Percentiles rank a stretch among this genome's conserved stretches.
Evolutionary conservation across 805 yeast species (phyloP).

Genomic region (Soucietia sequanensis): DNA sequence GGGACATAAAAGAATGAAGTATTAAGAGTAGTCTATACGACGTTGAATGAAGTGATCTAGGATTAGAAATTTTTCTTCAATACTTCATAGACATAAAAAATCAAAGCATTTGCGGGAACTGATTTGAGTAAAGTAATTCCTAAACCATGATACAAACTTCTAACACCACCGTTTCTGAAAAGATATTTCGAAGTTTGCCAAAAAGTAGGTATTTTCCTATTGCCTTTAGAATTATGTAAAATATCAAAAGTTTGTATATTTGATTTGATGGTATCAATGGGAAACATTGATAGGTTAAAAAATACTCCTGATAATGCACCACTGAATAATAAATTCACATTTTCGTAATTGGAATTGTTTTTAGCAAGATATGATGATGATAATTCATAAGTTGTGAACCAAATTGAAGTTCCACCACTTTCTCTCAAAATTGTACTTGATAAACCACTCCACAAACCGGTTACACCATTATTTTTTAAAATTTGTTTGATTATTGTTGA

Average conservation of each 20-base stretch:
- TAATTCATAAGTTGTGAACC: slow-evolving; percentile 89
- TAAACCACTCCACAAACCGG: slow-evolving; percentile 88
- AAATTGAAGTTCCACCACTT: slow-evolving; percentile 85
- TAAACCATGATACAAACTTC: slow-evolving; percentile 78
- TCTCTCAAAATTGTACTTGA: slow-evolving; percentile 79
- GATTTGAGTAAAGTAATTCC: slow-evolving; percentile 80
- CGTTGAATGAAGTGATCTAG: too few relatives aligned
- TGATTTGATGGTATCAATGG: slow-evolving; percentile 88
- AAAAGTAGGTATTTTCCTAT: slow-evolving; percentile 8
- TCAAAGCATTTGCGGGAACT: slow-evolving; percentile 86
- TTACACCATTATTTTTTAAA: slow-evolving; percentile 51
- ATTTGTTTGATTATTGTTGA: slow-evolving; percentile 35
- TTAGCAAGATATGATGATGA: slow-evolving; percentile 37
- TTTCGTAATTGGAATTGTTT: slow-evolving; percentile 14
- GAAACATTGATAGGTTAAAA: slow-evolving; percentile 78
- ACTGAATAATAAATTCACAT: slow-evolving; percentile 54
- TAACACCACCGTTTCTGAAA: slow-evolving; percentile 53
- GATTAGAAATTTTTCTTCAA: slow-evolving; percentile 37
- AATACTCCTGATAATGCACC: slow-evolving; percentile 88
- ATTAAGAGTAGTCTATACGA: too few relatives aligned
- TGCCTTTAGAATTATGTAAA: slow-evolving; percentile 11
- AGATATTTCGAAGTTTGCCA: slow-evolving; percentile 32
- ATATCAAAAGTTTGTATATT: slow-evolving; percentile 68
- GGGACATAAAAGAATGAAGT: too few relatives aligned
- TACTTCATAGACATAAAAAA: slow-evolving; percentile 76